phyloP scores from a whole-genome alignment of 257 asterid species.

The Ehretia macrophylla region DNA sequence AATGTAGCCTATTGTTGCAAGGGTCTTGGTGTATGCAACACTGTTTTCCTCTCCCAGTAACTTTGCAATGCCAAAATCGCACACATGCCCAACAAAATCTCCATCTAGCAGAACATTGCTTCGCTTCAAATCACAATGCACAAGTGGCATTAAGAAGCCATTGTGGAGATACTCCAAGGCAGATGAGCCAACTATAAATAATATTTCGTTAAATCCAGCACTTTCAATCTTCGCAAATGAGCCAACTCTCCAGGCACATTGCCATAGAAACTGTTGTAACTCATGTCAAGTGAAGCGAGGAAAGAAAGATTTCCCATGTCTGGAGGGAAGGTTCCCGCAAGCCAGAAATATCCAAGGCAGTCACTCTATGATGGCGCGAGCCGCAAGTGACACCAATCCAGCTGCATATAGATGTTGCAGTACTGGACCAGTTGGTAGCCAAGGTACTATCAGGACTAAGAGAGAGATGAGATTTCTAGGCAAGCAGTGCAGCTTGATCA shows the following conservation, averaged over 20 bases:
- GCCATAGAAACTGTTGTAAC: constrained; percentile 10
- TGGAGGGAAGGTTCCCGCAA: constrained; percentile 27
- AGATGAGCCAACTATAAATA: neutral
- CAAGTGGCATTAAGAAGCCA: constrained; percentile 9
- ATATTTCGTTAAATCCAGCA: too few species aligned
- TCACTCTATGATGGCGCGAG: constrained; percentile 7
- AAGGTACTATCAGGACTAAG: too few species aligned
- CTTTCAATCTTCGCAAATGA: neutral
- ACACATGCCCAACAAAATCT: constrained; percentile 12
- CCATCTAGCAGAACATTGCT: constrained; percentile 16
- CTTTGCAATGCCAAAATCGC: constrained; percentile 28
- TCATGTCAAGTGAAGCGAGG: constrained; percentile 26
- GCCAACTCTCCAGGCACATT: constrained; percentile 17
- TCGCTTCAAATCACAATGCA: constrained; percentile 21
- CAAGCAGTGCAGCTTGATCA: too few species aligned
- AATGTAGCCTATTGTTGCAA: constrained; percentile 22
- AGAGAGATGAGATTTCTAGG: too few species aligned
- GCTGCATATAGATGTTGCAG: constrained; percentile 23
- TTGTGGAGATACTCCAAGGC: constrained; percentile 18
- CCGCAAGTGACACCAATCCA: constrained; percentile 36
- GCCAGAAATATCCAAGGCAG: constrained; percentile 25
- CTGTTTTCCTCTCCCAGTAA: neutral
- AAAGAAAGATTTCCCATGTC: constrained; percentile 35
- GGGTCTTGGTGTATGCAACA: neutral
- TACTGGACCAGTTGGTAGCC: too few species aligned